Evolutionary conservation across 179 eudicot genomes (phyloP).

Genomic region (Amaranthus tricolor): DNA sequence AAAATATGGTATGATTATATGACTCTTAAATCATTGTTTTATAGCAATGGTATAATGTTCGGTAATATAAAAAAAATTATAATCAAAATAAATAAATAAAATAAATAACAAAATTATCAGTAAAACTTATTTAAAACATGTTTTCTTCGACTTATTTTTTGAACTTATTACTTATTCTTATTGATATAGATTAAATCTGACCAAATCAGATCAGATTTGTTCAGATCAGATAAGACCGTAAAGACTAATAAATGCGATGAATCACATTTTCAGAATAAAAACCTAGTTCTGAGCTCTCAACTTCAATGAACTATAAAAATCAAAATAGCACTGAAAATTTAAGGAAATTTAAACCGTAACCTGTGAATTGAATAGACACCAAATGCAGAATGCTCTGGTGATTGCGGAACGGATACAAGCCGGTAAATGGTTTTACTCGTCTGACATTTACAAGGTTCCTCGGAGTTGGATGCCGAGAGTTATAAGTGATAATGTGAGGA

Average conservation of each 20-base stretch:
- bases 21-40: too few species aligned
- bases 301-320: neutral
- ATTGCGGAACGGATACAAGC: neutral
- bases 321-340: neutral
- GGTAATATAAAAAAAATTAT: too few species aligned
- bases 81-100: too few species aligned
- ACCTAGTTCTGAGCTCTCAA: neutral
- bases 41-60: too few species aligned
- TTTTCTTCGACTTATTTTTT: too few species aligned
- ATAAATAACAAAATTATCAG: too few species aligned
- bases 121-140: too few species aligned
- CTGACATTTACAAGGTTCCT: neutral
- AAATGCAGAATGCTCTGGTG: neutral
- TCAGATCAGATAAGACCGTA: too few species aligned
- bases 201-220: too few species aligned
- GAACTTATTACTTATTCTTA: too few species aligned
- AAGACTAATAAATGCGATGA: neutral
- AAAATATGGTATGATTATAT: too few species aligned
- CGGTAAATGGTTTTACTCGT: neutral
- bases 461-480: neutral
- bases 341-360: neutral
- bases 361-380: neutral
- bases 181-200: too few species aligned
- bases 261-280: neutral
- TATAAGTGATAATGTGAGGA: neutral